Evolutionary conservation across 345 rosid genomes (phyloP).

Genomic region (Melaleuca quinquenervia): DNA sequence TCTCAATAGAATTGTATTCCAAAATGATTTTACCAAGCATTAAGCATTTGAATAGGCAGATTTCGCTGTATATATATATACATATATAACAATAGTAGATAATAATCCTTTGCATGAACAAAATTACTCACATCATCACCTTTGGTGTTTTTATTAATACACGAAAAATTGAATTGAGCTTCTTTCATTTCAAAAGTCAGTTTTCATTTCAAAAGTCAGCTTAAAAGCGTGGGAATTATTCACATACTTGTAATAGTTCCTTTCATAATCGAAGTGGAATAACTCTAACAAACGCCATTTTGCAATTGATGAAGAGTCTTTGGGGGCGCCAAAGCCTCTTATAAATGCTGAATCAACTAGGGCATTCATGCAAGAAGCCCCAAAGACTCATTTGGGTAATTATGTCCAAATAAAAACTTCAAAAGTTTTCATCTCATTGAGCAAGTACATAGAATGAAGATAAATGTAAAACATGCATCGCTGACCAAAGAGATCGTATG

Average conservation of each 20-base stretch:
- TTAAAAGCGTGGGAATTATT: too few relatives aligned
- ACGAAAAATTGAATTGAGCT: too few relatives aligned
- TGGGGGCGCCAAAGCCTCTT: too few relatives aligned
- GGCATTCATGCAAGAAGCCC: not conserved
- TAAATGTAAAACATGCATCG: not conserved
- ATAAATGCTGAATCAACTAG: too few relatives aligned
- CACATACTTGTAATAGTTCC: too few relatives aligned
- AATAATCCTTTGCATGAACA: not conserved
- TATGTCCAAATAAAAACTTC: not conserved
- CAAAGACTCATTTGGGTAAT: not conserved
- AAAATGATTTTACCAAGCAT: not conserved
- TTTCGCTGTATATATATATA: too few relatives aligned
- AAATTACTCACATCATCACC: not conserved
- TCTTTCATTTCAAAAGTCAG: too few relatives aligned
- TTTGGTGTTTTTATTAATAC: not conserved
- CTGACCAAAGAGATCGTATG: not conserved
- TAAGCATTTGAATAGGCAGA: not conserved
- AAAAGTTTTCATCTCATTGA: not conserved
- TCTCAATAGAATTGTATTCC: not conserved
- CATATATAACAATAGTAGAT: not conserved
- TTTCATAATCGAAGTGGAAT: too few relatives aligned
- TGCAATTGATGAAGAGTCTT: too few relatives aligned
- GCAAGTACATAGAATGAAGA: not conserved
- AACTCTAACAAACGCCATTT: too few relatives aligned
- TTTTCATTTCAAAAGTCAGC: too few relatives aligned